phyloP scores from a whole-genome alignment of 352 stramenopile genomes.

The Thraustotheca clavata region DNA sequence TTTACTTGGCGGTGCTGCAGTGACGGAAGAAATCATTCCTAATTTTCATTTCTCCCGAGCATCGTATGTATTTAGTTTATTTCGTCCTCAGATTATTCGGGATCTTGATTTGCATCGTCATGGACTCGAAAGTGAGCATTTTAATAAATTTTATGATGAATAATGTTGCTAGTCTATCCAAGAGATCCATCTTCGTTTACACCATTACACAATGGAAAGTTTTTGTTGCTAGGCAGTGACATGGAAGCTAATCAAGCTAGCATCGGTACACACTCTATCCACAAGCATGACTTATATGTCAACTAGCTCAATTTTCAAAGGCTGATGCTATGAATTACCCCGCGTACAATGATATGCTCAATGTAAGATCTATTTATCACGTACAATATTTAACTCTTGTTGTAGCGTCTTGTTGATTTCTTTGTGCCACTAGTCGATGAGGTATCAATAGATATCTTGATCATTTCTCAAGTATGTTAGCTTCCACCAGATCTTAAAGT shows the following conservation, averaged over 20 bases:
- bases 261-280: constrained; percentile 37
- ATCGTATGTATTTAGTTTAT: constrained; percentile 87
- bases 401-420: constrained; percentile 66
- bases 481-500: constrained; percentile 60
- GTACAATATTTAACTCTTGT: not conserved
- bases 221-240: constrained; percentile 69
- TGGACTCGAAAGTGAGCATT: constrained; percentile 51
- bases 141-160: not conserved
- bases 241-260: constrained; percentile 66
- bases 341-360: constrained; percentile 73
- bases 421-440: constrained; percentile 77
- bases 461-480: too few relatives aligned
- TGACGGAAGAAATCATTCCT: constrained; percentile 87
- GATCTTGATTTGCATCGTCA: constrained; percentile 77
- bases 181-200: constrained; percentile 85
- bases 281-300: not conserved
- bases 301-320: constrained; percentile 68
- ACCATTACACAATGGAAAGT: constrained; percentile 61
- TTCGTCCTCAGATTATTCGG: constrained; percentile 84
- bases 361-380: constrained; percentile 29
- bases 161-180: constrained; percentile 43
- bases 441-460: constrained; percentile 25
- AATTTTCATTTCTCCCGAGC: constrained; percentile 87
- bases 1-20: constrained; percentile 78
- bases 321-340: constrained; percentile 71